Evolutionary conservation across 169 alveolate species (phyloP), one percentile per base, ranked within the genome.

Genomic region (Plasmodium reichenowi): DNA sequence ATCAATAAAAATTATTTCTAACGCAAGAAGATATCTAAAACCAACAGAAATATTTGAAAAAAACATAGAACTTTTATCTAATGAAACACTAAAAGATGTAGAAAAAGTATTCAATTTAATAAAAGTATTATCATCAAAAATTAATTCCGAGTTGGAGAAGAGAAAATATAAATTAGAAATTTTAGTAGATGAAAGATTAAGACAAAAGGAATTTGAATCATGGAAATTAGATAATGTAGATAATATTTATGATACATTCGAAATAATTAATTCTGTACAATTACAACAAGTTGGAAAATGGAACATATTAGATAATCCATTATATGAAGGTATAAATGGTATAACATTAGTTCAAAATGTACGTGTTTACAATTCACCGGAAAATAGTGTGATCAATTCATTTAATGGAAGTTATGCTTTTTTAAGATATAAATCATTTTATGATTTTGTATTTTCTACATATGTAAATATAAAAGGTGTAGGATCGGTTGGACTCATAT

Each of bases 401-500:
- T 94, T 93, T 32, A 68, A 58, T 20, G 97, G 97, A 13, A 74
- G 95, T 3, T 94, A 87, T 56, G 91, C 93, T 24, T 89, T 92
- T 52, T 72, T 94, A 67, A 74, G 92, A 59, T 80, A 94, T 60
- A 94, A 94, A 73, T 88, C 80, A 12, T 94, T 89, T 71, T 94
- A 78, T 62, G 96, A 94, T 74, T 86, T 87, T 59, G 92, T 88
- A 15, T 85, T 93, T 64, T 74, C 93, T 22, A 93, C 92, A 6
- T 94, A 94, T 71, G 64, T 94, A 12, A 56, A 91, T 67, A 88
- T 87, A 15, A 89, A 92, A 62, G 95, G 97, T 8, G 78, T 93
- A 60, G 97, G 97, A 6, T 92, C 95, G 2, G 94, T 93, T 38
- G 97, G 96, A 63, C 56, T 94, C 13, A 88, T 94, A 7, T 94